These are phyloP conservation scores for Leccinum barrowsii DNA, from an alignment of 768 basidiomycete genomes.

Conservation along the genomic window DNA sequence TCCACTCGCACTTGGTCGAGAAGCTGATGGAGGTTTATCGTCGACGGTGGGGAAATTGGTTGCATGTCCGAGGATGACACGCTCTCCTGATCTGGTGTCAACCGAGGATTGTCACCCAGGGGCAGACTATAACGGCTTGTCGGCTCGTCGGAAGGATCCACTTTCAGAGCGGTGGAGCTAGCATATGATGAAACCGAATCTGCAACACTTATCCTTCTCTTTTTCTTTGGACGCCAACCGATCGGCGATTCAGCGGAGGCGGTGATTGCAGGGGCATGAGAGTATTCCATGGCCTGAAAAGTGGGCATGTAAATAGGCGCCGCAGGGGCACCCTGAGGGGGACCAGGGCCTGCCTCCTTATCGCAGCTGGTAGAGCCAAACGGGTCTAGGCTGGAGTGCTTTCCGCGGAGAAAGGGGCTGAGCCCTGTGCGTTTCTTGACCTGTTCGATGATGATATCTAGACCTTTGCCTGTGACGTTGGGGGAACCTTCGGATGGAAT, in stretches of 20 bases:
- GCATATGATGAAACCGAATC: conserved; percentile 34
- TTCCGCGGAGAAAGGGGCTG: conserved; percentile 48
- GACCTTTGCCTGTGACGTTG: conserved; percentile 46
- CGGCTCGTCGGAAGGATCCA: conserved; percentile 24
- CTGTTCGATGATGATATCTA: conserved; percentile 46
- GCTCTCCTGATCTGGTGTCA: conserved; percentile 33
- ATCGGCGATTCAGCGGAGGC: conserved; percentile 27
- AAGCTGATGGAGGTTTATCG: conserved; percentile 28
- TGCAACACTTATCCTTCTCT: conserved; percentile 34
- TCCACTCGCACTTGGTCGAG: conserved; percentile 20
- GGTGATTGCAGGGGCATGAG: conserved; percentile 33
- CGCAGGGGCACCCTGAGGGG: conserved; percentile 19
- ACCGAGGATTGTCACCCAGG: conserved; percentile 27
- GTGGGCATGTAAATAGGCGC: conserved; percentile 40
- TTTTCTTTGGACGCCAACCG: conserved; percentile 32
- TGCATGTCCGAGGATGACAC: conserved; percentile 34
- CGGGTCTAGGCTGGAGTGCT: conserved; percentile 48
- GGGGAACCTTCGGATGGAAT: conserved; percentile 33
- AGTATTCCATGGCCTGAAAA: conserved; percentile 38
- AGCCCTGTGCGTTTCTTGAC: conserved; percentile 46
- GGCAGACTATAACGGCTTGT: conserved; percentile 17
- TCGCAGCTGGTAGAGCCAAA: conserved; percentile 41
- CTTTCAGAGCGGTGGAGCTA: conserved; percentile 25
- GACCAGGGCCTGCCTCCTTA: conserved; percentile 31
- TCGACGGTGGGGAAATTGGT: conserved; percentile 29